These are phyloP conservation scores for Fusarium scirpi DNA, from an alignment of 2,329 filamentous ascomycete species.

Conservation along the genomic window DNA sequence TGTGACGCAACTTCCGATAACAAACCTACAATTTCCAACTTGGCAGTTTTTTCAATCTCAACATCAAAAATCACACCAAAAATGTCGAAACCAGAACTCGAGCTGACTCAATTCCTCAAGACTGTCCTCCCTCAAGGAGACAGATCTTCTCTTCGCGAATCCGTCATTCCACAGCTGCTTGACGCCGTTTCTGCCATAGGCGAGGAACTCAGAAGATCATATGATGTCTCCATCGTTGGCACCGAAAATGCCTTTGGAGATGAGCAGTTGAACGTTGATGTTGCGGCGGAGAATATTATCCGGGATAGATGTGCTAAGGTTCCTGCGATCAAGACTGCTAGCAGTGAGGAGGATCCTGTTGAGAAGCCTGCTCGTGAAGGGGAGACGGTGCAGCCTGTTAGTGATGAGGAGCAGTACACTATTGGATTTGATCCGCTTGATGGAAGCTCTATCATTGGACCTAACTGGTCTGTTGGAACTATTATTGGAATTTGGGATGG, in stretches of 20 bases:
- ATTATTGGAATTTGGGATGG: slow-evolving; percentile 72
- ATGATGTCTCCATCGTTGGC: slow-evolving; percentile 61
- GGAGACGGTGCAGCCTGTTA: background rate
- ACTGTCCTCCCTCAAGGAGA: slow-evolving; percentile 39
- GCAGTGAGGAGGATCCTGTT: slow-evolving; percentile 71
- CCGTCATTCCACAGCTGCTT: slow-evolving; percentile 63
- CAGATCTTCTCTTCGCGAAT: slow-evolving; percentile 54
- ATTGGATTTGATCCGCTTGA: slow-evolving; percentile 74
- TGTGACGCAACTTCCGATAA: slow-evolving; percentile 21
- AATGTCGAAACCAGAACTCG: slow-evolving; percentile 28
- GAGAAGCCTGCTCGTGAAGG: slow-evolving; percentile 53
- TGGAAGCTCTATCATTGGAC: slow-evolving; percentile 69
- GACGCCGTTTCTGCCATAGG: slow-evolving; percentile 60
- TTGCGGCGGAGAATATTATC: slow-evolving; percentile 62
- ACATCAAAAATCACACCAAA: background rate
- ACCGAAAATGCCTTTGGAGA: slow-evolving; percentile 69
- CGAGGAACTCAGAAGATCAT: slow-evolving; percentile 56
- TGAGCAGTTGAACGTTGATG: slow-evolving; percentile 69
- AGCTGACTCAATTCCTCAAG: slow-evolving; percentile 20
- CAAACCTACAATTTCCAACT: background rate
- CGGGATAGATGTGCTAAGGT: slow-evolving; percentile 59
- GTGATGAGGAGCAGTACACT: slow-evolving; percentile 61
- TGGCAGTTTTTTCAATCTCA: background rate
- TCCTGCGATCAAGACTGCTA: slow-evolving; percentile 61
- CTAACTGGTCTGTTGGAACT: slow-evolving; percentile 69